These are phyloP conservation scores for Hyaloperonospora arabidopsidis DNA, from an alignment of 352 stramenopile genomes.

Conservation along the genomic window DNA sequence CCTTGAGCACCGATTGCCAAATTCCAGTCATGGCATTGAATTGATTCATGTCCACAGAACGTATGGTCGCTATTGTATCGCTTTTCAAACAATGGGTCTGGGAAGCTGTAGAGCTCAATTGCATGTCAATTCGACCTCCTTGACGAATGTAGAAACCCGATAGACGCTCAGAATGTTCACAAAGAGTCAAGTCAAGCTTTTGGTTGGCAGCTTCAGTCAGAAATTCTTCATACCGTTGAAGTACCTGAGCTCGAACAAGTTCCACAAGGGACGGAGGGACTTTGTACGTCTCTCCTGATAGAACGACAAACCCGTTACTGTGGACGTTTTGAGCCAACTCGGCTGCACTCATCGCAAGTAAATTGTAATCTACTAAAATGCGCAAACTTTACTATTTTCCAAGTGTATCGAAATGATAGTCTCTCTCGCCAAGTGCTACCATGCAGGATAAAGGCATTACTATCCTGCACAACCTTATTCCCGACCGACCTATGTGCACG, in stretches of 20 bases:
- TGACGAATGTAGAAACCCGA: constrained; percentile 64
- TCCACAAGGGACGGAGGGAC: constrained; percentile 14
- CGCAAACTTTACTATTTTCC: not conserved
- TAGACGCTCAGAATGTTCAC: constrained; percentile 45
- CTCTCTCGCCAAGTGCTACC: not conserved
- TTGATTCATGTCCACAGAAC: constrained; percentile 22
- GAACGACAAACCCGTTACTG: constrained; percentile 40
- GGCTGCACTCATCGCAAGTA: constrained; percentile 10
- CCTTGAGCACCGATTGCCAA: constrained; percentile 26
- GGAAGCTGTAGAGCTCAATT: constrained; percentile 29
- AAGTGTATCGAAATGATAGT: constrained; percentile 12
- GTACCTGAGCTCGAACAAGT: constrained; percentile 23
- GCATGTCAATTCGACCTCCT: constrained; percentile 66
- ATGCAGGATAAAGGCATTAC: constrained; percentile 5
- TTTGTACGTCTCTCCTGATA: constrained; percentile 19
- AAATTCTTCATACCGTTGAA: constrained; percentile 33
- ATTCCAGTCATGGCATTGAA: constrained; percentile 25
- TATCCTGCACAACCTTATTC: not conserved
- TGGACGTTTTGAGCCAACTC: constrained; percentile 29
- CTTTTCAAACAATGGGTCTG: constrained; percentile 9
- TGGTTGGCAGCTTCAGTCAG: constrained; percentile 22
- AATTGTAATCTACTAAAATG: not conserved
- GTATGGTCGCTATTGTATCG: constrained; percentile 5
- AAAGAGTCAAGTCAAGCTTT: constrained; percentile 27
- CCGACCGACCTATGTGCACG: not conserved